phyloP scores from a whole-genome alignment of 495 filamentous ascomycete species.

The Paragyromitra xinjiangensis region DNA sequence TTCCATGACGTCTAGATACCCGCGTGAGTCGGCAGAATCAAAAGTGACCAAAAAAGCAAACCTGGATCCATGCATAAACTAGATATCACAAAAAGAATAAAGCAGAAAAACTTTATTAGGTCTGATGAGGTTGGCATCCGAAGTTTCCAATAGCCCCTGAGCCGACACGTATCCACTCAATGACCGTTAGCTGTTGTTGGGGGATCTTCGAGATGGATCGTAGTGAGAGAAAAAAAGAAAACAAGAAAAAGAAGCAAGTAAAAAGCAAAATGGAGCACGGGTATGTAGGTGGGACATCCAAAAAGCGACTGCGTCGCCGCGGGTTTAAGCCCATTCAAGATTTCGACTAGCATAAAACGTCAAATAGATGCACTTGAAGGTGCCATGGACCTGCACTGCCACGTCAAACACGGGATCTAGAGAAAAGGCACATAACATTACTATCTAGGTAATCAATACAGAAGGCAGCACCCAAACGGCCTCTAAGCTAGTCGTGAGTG shows the following conservation, averaged over 20 bases:
- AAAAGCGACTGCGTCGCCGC: neutral
- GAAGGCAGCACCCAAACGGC: too few species aligned
- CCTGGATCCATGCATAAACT: constrained; percentile 19
- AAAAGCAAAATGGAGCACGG: constrained; percentile 30
- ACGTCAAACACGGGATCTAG: constrained; percentile 37
- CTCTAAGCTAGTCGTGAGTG: too few species aligned
- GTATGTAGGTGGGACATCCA: neutral
- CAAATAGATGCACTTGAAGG: constrained; percentile 24
- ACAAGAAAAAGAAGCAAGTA: neutral
- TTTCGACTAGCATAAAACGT: neutral
- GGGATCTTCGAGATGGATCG: constrained; percentile 31
- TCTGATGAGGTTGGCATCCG: neutral
- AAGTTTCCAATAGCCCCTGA: constrained; percentile 16
- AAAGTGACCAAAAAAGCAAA: constrained; percentile 19
- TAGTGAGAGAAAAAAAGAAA: constrained; percentile 11
- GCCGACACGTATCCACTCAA: constrained; percentile 42
- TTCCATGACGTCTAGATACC: neutral
- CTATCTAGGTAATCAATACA: too few species aligned
- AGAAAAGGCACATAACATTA: neutral
- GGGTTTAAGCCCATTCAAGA: neutral
- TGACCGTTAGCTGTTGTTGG: constrained; percentile 11
- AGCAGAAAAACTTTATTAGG: neutral
- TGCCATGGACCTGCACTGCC: constrained; percentile 28
- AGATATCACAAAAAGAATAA: neutral
- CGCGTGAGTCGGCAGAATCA: neutral